Evolutionary conservation across 768 basidiomycete species (phyloP).

Genomic region (Dentipellis sp.): DNA sequence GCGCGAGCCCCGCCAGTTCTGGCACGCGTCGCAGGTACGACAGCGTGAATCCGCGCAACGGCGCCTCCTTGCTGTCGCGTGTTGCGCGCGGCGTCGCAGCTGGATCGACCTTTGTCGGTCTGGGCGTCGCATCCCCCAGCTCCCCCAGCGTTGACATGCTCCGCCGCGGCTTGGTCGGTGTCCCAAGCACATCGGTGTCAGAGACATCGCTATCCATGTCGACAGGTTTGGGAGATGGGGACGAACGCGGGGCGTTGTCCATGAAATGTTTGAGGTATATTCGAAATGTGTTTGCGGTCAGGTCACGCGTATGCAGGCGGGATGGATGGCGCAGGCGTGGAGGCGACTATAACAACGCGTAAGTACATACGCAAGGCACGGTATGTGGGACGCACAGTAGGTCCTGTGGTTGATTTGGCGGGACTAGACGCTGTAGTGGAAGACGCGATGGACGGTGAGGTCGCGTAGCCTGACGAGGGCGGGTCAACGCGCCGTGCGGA

Average conservation of each 20-base stretch:
- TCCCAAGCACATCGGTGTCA: constrained; percentile 14
- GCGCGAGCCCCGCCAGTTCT: constrained; percentile 56
- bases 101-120: too few species aligned
- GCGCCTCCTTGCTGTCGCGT: neutral
- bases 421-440: constrained; percentile 5
- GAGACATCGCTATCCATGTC: constrained; percentile 2
- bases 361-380: too few species aligned
- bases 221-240: neutral
- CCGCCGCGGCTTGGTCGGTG: constrained; percentile 27
- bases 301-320: constrained; percentile 53
- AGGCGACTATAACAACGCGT: constrained; percentile 21
- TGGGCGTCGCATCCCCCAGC: too few species aligned
- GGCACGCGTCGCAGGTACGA: constrained; percentile 74
- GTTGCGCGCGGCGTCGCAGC: too few species aligned
- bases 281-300: constrained; percentile 64
- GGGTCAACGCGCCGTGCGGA: neutral
- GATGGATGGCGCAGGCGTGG: constrained; percentile 65
- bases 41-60: constrained; percentile 38
- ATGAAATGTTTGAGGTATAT: constrained; percentile 76
- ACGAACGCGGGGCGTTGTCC: constrained; percentile 38
- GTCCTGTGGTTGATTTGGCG: constrained; percentile 2
- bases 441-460: neutral
- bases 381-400: constrained; percentile 10
- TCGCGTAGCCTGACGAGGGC: neutral
- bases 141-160: too few species aligned